These are phyloP conservation scores for Oenanthe sinensis DNA, from an alignment of 129 eudicot genomes.

Conservation along the genomic window DNA sequence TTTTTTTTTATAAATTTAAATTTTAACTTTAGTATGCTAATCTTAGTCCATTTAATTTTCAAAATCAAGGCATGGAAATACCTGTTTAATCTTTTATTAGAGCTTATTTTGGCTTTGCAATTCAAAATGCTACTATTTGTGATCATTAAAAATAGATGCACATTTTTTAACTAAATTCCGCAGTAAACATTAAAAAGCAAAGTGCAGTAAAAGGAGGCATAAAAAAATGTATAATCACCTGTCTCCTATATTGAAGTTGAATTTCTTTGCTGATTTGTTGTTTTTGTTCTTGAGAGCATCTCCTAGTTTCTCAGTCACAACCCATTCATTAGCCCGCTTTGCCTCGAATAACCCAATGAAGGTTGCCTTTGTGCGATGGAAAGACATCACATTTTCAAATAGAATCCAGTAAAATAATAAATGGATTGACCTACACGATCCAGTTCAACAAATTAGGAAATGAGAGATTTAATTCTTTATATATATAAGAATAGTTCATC, in stretches of 20 bases:
- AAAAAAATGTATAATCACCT: conserved; percentile 30
- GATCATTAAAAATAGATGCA: neutral
- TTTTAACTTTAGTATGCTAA: neutral
- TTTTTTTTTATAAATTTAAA: neutral
- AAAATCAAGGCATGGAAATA: neutral
- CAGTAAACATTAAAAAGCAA: neutral
- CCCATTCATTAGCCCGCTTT: conserved; percentile 92
- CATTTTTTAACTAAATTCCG: too few relatives aligned
- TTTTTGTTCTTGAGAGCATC: conserved; percentile 74
- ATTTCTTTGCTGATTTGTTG: conserved; percentile 37
- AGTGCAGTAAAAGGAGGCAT: neutral
- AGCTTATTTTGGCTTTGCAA: neutral
- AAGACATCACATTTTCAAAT: conserved; percentile 95
- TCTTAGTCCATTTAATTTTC: neutral
- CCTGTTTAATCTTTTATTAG: neutral
- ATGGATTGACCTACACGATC: conserved; percentile 68
- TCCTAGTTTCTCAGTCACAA: conserved; percentile 97
- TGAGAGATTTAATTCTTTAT: neutral
- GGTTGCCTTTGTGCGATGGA: conserved; percentile 95
- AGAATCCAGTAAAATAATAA: conserved; percentile 89
- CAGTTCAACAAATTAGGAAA: neutral
- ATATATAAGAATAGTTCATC: neutral
- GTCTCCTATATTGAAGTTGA: conserved; percentile 53
- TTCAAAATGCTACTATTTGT: neutral
- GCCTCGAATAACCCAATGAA: conserved; percentile 84